Evolutionary conservation across 2,329 filamentous ascomycete species (phyloP).

Genomic region (Fusarium nodosum): DNA sequence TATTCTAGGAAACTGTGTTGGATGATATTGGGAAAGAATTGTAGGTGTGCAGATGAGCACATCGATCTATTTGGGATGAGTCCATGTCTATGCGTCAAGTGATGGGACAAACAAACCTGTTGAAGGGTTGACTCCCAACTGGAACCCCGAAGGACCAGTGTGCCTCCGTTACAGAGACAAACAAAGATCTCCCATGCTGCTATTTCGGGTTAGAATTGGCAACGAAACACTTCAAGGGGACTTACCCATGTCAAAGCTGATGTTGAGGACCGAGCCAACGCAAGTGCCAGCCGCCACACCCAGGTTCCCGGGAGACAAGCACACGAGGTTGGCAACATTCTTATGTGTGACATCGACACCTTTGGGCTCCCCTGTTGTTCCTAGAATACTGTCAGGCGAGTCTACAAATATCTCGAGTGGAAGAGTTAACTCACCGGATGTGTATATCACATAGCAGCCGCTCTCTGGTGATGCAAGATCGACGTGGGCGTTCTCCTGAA

Average conservation of each 20-base stretch:
- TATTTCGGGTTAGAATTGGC: constrained; percentile 47
- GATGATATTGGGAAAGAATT: constrained; percentile 65
- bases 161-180: constrained; percentile 69
- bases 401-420: not conserved
- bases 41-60: constrained; percentile 69
- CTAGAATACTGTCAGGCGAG: constrained; percentile 41
- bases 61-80: constrained; percentile 57
- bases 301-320: constrained; percentile 64
- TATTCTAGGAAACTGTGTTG: constrained; percentile 63
- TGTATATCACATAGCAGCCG: constrained; percentile 67
- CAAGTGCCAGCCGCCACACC: constrained; percentile 63
- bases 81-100: not conserved
- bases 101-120: constrained; percentile 54
- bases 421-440: constrained; percentile 59
- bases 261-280: constrained; percentile 69
- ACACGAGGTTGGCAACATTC: constrained; percentile 68
- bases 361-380: constrained; percentile 69
- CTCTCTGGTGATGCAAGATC: constrained; percentile 55
- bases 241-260: constrained; percentile 73
- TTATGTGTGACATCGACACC: constrained; percentile 70
- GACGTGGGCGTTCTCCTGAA: constrained; percentile 37
- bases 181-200: constrained; percentile 73
- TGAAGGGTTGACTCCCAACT: constrained; percentile 62
- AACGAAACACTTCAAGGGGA: constrained; percentile 24
- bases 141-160: constrained; percentile 65